These are phyloP conservation scores for Metarhizium album DNA, from an alignment of 2,329 filamentous ascomycete species.

Conservation along the genomic window DNA sequence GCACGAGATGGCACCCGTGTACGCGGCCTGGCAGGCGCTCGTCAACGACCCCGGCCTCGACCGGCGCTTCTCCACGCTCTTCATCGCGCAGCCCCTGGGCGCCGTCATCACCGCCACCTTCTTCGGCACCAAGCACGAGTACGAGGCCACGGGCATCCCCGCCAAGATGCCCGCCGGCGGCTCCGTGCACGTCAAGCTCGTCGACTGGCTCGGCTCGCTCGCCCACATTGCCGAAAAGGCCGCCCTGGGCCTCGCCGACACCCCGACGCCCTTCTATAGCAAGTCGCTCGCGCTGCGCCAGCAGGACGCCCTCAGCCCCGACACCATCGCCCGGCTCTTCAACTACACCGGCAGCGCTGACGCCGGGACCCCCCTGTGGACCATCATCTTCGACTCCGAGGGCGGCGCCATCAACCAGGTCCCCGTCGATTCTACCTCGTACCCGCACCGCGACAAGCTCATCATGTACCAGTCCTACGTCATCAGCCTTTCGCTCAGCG, in stretches of 20 bases:
- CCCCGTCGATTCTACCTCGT: conserved; percentile 45
- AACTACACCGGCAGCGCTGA: conserved; percentile 37
- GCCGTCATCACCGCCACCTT: conserved; percentile 49
- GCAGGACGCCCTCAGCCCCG: conserved; percentile 35
- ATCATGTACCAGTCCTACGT: conserved; percentile 55
- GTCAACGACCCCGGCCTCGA: conserved; percentile 43
- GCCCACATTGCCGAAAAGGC: conserved; percentile 39
- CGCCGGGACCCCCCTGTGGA: conserved; percentile 45
- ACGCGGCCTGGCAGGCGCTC: conserved; percentile 47
- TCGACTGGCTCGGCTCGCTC: conserved; percentile 53
- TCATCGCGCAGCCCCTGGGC: conserved; percentile 42
- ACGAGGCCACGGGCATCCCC: conserved; percentile 37
- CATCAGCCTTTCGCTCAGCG: conserved; percentile 35
- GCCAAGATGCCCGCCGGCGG: conserved; percentile 32
- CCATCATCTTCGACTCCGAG: conserved; percentile 50
- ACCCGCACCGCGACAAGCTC: conserved; percentile 52
- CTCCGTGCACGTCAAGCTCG: conserved; percentile 34
- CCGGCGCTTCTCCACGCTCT: conserved; percentile 45
- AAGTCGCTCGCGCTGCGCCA: conserved; percentile 45
- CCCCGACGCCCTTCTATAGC: conserved; percentile 42
- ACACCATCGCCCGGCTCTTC: conserved; percentile 39
- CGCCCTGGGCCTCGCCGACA: conserved; percentile 34
- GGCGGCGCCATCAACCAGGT: conserved; percentile 50
- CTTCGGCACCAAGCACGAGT: conserved; percentile 49
- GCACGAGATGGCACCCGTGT: conserved; percentile 35